Percentiles rank a stretch among this genome's conserved stretches.
Evolutionary conservation across 345 rosid species (phyloP).

Genomic region (Cardamine occulta): DNA sequence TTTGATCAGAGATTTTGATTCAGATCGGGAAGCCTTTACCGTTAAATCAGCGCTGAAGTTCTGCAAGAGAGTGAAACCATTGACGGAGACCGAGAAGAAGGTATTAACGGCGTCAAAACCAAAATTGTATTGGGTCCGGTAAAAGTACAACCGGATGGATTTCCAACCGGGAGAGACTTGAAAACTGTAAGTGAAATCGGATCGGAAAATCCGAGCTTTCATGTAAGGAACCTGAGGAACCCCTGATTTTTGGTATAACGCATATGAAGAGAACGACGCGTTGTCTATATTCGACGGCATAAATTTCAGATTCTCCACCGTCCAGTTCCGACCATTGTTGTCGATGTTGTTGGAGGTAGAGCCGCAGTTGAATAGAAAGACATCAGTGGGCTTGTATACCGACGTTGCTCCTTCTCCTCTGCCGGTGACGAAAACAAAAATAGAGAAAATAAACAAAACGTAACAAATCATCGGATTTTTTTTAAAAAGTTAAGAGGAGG

Average conservation of each 20-base stretch:
- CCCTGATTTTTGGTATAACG: background rate
- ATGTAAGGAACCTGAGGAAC: slow-evolving; percentile 35
- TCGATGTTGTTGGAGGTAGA: background rate
- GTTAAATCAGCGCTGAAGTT: slow-evolving; percentile 46
- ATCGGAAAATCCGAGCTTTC: slow-evolving; percentile 40
- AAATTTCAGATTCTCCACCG: background rate
- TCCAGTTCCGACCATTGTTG: background rate
- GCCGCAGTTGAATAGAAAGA: slow-evolving; percentile 33
- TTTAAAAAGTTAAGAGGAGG: background rate
- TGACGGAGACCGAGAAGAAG: slow-evolving; percentile 35
- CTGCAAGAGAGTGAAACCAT: slow-evolving; percentile 38
- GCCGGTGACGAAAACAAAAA: background rate
- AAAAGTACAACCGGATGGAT: slow-evolving; percentile 43
- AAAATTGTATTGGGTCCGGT: slow-evolving; percentile 20
- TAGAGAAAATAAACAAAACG: background rate
- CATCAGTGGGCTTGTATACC: slow-evolving; percentile 19
- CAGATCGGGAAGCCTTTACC: background rate
- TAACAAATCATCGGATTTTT: background rate
- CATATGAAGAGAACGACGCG: background rate
- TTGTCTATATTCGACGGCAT: background rate
- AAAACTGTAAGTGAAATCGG: slow-evolving; percentile 26
- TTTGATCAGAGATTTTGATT: background rate
- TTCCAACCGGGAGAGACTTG: slow-evolving; percentile 38
- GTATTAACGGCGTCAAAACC: background rate
- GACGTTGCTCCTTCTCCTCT: background rate